These are phyloP conservation scores for Tetracentron sinense DNA, from an alignment of 164 flowering plant species.

Conservation along the genomic window DNA sequence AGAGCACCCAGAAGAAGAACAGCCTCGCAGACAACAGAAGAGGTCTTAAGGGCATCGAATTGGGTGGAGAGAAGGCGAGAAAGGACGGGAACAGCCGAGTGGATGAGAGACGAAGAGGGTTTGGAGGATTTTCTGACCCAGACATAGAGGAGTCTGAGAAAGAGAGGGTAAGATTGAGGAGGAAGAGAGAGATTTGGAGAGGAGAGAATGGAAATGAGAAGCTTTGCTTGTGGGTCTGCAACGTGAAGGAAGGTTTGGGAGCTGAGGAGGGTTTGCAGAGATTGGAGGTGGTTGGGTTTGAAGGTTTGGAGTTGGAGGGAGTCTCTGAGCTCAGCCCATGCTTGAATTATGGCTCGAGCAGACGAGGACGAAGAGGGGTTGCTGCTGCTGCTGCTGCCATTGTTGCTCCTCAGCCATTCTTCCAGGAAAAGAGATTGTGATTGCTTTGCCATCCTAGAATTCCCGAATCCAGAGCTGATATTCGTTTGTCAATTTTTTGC, in stretches of 20 bases:
- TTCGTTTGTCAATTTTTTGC: no score
- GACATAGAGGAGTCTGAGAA: slow-evolving; percentile 73
- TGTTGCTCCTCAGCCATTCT: slow-evolving; percentile 59
- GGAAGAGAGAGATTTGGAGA: slow-evolving; percentile 41
- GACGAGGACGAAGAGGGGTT: slow-evolving; percentile 39
- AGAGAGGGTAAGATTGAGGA: slow-evolving; percentile 45
- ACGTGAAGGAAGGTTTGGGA: slow-evolving; percentile 62
- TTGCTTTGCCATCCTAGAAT: slow-evolving; percentile 36
- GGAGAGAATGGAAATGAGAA: slow-evolving; percentile 62
- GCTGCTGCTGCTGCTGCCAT: slow-evolving; percentile 19
- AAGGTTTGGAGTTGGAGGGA: slow-evolving; percentile 39
- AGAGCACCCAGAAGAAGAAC: slow-evolving; percentile 71
- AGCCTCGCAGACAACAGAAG: slow-evolving; percentile 32
- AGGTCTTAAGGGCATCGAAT: slow-evolving; percentile 14
- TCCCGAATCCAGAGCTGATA: no score
- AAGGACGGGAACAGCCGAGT: slow-evolving; percentile 41
- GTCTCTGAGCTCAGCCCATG: slow-evolving; percentile 86
- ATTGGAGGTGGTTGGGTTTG: slow-evolving; percentile 37
- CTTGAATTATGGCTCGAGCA: slow-evolving; percentile 69
- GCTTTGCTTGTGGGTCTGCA: slow-evolving; percentile 91
- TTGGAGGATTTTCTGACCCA: slow-evolving; percentile 75
- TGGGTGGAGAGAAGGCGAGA: slow-evolving; percentile 25
- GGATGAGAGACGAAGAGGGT: slow-evolving; percentile 50
- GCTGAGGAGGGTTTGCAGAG: slow-evolving; percentile 51
- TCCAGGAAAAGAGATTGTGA: slow-evolving; percentile 58